A percentile compares a stretch with the other conserved stretches of the same genome.
Conservation (phyloP, 2,329 filamentous ascomycete species). For the Diaporthe nobilis region DNA sequence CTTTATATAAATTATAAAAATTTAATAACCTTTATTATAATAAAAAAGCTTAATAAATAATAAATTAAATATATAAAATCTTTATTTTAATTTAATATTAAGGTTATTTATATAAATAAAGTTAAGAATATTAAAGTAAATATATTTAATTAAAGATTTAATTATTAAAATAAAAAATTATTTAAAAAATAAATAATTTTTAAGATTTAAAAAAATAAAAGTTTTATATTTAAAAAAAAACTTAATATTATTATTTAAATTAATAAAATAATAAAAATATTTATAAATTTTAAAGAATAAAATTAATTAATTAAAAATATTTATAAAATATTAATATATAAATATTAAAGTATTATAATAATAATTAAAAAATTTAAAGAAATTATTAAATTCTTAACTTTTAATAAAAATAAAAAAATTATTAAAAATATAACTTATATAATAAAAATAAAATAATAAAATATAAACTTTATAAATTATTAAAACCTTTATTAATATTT, state of each 20-base stretch:
- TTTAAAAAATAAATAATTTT: neutral
- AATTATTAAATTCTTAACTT: neutral
- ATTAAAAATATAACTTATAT: neutral
- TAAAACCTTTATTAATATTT: no score
- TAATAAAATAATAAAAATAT: no score
- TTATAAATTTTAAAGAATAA: no score
- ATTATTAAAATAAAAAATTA: neutral
- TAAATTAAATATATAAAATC: neutral
- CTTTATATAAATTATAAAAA: neutral
- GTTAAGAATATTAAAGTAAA: no score
- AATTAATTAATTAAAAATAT: no score
- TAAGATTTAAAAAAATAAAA: neutral
- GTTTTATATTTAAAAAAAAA: neutral
- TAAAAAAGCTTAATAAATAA: neutral
- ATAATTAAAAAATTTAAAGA: neutral
- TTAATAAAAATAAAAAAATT: neutral
- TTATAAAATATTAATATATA: no score
- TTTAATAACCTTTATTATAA: neutral
- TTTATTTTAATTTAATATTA: neutral
- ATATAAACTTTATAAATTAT: no score
- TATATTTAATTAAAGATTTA: neutral
- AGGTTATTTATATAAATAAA: neutral
- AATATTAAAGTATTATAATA: no score
- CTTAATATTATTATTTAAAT: neutral
- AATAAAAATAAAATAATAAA: no score